These are phyloP conservation scores for Scheffersomyces illinoinensis DNA, from an alignment of 1,139 yeast genomes.

Conservation along the genomic window DNA sequence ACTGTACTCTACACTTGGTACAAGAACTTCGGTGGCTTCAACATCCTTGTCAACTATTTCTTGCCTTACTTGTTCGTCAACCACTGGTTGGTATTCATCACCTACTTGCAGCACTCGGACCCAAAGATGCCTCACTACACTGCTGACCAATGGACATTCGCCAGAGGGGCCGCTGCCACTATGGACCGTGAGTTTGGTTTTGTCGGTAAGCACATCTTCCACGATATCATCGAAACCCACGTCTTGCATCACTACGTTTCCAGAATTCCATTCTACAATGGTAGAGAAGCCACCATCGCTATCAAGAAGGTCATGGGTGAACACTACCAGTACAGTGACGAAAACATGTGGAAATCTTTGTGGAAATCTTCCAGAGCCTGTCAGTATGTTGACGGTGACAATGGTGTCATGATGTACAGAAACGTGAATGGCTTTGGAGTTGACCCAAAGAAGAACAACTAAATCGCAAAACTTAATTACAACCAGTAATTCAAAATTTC, in stretches of 20 bases:
- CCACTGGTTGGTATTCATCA: slow-evolving; percentile 88
- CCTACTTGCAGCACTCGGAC: slow-evolving; percentile 83
- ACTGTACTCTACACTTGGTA: slow-evolving; percentile 64
- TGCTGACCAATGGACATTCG: slow-evolving; percentile 76
- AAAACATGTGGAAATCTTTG: slow-evolving; percentile 71
- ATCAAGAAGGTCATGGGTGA: slow-evolving; percentile 81
- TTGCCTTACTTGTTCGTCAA: slow-evolving; percentile 80
- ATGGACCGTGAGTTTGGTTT: slow-evolving; percentile 84
- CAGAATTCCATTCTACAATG: slow-evolving; percentile 84
- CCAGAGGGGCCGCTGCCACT: slow-evolving; percentile 87
- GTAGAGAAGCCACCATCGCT: slow-evolving; percentile 76
- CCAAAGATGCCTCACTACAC: slow-evolving; percentile 80
- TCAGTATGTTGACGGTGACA: slow-evolving; percentile 81
- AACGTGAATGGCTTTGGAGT: slow-evolving; percentile 55
- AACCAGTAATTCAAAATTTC: background rate
- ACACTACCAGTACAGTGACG: slow-evolving; percentile 66
- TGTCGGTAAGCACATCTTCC: slow-evolving; percentile 78
- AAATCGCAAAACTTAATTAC: background rate
- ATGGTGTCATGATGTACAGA: slow-evolving; percentile 78
- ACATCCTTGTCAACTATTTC: slow-evolving; percentile 69
- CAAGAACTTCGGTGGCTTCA: slow-evolving; percentile 61
- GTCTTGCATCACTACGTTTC: slow-evolving; percentile 85
- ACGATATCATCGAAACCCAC: slow-evolving; percentile 87
- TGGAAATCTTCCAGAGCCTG: slow-evolving; percentile 75
- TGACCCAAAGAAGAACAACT: slow-evolving; percentile 27